Percentiles rank a stretch among this genome's conserved stretches.
phyloP scores from a whole-genome alignment of 495 filamentous ascomycete genomes.

The Hypoxylon subgilvum region DNA sequence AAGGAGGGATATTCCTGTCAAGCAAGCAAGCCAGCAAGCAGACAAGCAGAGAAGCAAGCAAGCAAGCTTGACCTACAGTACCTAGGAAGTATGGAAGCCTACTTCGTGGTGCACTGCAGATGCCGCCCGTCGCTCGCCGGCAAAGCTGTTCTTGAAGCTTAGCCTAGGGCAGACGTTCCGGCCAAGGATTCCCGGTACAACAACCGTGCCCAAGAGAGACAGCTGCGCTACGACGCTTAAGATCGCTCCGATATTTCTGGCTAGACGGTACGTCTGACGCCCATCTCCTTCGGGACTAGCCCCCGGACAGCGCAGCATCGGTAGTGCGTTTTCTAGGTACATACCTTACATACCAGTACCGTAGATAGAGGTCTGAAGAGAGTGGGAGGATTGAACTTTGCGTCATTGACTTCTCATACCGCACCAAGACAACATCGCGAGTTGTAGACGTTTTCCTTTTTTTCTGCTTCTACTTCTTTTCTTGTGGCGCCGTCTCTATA shows the following conservation, averaged over 20 bases:
- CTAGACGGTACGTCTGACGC: slow-evolving; percentile 34
- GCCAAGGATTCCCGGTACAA: slow-evolving; percentile 39
- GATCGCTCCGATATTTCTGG: slow-evolving; percentile 39
- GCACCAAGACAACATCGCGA: slow-evolving; percentile 22
- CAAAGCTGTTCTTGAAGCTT: slow-evolving; percentile 37
- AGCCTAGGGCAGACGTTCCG: slow-evolving; percentile 35
- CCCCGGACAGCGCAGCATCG: slow-evolving; percentile 33
- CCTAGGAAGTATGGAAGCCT: not conserved
- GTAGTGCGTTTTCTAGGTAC: slow-evolving; percentile 26
- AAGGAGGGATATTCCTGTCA: slow-evolving; percentile 33
- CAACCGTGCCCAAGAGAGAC: slow-evolving; percentile 38
- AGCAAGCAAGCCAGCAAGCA: slow-evolving; percentile 18
- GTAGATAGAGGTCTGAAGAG: too few relatives aligned
- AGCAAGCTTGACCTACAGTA: too few relatives aligned
- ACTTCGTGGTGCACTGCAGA: slow-evolving; percentile 30
- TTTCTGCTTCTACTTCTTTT: slow-evolving; percentile 5
- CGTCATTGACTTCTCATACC: too few relatives aligned
- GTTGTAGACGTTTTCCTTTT: slow-evolving; percentile 10
- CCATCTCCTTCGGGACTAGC: slow-evolving; percentile 37
- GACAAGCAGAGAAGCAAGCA: not conserved
- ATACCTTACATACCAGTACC: too few relatives aligned
- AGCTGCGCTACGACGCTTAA: slow-evolving; percentile 39
- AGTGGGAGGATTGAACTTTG: slow-evolving; percentile 18
- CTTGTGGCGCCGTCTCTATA: too few relatives aligned
- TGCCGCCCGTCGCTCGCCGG: slow-evolving; percentile 36